Evolutionary conservation across 2,329 filamentous ascomycete species (phyloP), one percentile per base, ranked within the genome.

Genomic region (Colletotrichum lini): DNA sequence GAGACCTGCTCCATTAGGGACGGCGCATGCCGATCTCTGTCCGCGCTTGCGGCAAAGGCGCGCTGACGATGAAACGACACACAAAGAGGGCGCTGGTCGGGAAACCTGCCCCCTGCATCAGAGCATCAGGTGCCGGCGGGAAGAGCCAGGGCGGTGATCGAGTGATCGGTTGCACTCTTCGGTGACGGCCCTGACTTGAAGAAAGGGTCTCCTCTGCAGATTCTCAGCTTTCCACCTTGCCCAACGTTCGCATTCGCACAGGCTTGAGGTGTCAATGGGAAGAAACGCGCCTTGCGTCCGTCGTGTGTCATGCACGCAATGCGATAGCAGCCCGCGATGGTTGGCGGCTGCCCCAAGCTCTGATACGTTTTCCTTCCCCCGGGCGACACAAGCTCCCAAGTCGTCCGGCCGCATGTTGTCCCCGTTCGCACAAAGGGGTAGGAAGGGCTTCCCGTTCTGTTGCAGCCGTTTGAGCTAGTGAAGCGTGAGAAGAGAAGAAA

Each of bases 51-150:
- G 38, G 52, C 38, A 50, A 45, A 60, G 47, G 23, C 67, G 50
- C 54, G 58, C 57, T 21, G 45, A 13, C 52, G 57, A 62, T 71
- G 68, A 71, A 71, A 71, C 68, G 49, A 15, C 50, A 56, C 35
- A 54, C 52, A 54, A 21, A 38, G 52, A 40, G 30, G 45, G 40
- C 38, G 26, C n/a, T 49, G 58, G 23, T 40, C 52, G 38, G 30
- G 10, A 18, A 13, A 16, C 30, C 68, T 58, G 64, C 64, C 68
- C 65, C 68, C 68, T 63, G 68, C 64, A 53, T 59, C 50, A 53
- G 52, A 10, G n/a, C 23, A 18, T n/a, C 30, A 30, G 7, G 44
- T n/a, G n/a, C 16, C 16, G 16, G 16, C 30, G 52, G 30, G 18
- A 15, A 12, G 52, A 38, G 52, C 52, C 30, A 10, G 30, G 30